Evolutionary conservation across 352 stramenopile genomes (phyloP).

Genomic region (Phytophthora syringae): DNA sequence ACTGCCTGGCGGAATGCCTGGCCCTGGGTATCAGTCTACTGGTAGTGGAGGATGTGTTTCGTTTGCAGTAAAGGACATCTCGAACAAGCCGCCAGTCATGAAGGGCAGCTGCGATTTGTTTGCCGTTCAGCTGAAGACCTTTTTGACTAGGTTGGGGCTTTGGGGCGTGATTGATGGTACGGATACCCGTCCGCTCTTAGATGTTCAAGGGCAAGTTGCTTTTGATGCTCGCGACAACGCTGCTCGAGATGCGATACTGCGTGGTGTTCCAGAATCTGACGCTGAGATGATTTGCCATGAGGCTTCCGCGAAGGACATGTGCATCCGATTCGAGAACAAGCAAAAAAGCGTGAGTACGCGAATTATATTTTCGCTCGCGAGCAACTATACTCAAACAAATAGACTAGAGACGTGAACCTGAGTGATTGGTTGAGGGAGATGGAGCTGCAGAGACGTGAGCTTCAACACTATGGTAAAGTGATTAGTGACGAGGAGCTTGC

Average conservation of each 20-base stretch:
- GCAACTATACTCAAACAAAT: slow-evolving; percentile 7
- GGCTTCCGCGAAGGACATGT: not conserved
- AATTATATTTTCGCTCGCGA: too few relatives aligned
- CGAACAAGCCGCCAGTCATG: slow-evolving; percentile 6
- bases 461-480: slow-evolving; percentile 2
- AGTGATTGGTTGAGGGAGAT: slow-evolving; percentile 8
- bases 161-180: slow-evolving; percentile 1
- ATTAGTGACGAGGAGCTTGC: slow-evolving; percentile 6
- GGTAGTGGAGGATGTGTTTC: not conserved
- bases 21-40: not conserved
- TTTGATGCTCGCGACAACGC: slow-evolving; percentile 21
- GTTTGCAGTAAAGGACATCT: not conserved
- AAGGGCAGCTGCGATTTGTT: slow-evolving; percentile 14
- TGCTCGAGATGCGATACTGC: slow-evolving; percentile 6
- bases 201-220: not conserved
- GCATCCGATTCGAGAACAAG: slow-evolving; percentile 7
- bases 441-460: not conserved
- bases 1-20: too few relatives aligned
- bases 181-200: not conserved
- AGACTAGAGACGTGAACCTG: not conserved
- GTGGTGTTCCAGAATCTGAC: slow-evolving; percentile 2
- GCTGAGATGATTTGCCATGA: slow-evolving; percentile 23
- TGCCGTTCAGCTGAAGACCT: slow-evolving; percentile 9
- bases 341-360: slow-evolving; percentile 16
- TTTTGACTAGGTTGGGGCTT: slow-evolving; percentile 3